phyloP scores from a whole-genome alignment of 805 yeast species.

The Candida andamanensis region DNA sequence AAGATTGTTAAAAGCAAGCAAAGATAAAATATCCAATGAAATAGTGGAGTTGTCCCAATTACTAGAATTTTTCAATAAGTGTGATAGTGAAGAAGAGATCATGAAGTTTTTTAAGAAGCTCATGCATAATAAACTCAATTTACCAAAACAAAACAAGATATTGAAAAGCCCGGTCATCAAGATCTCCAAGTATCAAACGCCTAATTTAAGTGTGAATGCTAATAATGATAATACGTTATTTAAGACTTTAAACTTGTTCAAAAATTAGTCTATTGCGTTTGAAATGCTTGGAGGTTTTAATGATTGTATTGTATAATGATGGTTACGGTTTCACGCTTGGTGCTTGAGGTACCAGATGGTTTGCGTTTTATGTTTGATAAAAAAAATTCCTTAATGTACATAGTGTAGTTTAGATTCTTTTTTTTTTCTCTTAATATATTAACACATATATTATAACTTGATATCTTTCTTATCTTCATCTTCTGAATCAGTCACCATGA shows the following conservation, averaged over 20 bases:
- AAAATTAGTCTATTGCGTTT: not conserved
- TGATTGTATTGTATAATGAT: not conserved
- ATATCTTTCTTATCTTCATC: conserved; percentile 28
- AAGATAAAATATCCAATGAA: conserved; percentile 21
- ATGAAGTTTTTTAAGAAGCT: conserved; percentile 30
- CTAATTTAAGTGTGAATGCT: conserved; percentile 2
- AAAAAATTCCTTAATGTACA: conserved; percentile 2
- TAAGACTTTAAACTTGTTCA: conserved; percentile 22
- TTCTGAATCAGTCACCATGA: conserved; percentile 40
- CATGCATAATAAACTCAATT: conserved; percentile 24
- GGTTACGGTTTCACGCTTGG: not conserved
- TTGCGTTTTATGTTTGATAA: not conserved
- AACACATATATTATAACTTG: conserved; percentile 1
- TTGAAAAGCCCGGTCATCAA: conserved; percentile 30
- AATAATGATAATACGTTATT: conserved; percentile 15
- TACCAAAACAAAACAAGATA: conserved; percentile 31
- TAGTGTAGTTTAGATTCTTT: conserved; percentile 9
- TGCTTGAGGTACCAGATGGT: too few species aligned
- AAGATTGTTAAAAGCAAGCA: conserved; percentile 21
- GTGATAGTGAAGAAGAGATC: conserved; percentile 17
- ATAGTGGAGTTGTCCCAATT: conserved; percentile 26
- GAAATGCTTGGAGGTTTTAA: not conserved
- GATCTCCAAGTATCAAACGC: conserved; percentile 23
- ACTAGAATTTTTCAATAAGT: conserved; percentile 15
- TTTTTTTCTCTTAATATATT: not conserved